These are phyloP conservation scores for Cutaneotrichosporon daszewskae DNA, from an alignment of 1,284 basidiomycete genomes.

Conservation along the genomic window DNA sequence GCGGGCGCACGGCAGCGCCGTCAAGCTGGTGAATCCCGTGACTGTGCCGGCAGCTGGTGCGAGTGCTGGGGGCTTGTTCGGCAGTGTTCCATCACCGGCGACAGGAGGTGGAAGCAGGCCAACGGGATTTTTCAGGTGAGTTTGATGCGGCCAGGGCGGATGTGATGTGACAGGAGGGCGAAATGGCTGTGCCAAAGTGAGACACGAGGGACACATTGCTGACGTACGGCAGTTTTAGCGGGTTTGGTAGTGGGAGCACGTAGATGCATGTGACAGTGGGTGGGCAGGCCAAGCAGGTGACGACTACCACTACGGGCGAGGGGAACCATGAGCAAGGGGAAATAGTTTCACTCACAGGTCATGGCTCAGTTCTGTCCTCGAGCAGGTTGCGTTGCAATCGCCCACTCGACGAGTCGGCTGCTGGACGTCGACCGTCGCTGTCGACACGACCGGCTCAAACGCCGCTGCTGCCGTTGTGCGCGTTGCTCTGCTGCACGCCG, in stretches of 20 bases:
- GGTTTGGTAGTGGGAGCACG: constrained; percentile 15
- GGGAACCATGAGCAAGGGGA: neutral
- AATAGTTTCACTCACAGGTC: too few species aligned
- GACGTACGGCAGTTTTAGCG: constrained; percentile 20
- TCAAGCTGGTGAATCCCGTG: constrained; percentile 6
- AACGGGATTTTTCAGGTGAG: constrained; percentile 31
- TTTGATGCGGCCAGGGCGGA: too few species aligned
- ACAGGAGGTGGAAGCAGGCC: constrained; percentile 7
- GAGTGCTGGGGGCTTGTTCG: constrained; percentile 11
- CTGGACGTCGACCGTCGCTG: too few species aligned
- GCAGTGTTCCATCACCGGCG: constrained; percentile 6
- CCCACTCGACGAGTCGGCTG: too few species aligned
- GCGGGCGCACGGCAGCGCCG: constrained; percentile 15
- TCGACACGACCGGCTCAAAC: too few species aligned
- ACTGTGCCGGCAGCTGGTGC: neutral
- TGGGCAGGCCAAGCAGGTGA: neutral
- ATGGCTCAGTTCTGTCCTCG: too few species aligned
- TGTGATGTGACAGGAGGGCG: too few species aligned
- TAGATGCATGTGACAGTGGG: too few species aligned
- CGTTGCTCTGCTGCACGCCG: too few species aligned
- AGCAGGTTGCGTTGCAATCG: too few species aligned
- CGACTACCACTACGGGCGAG: neutral
- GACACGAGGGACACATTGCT: constrained; percentile 2
- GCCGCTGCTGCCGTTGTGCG: too few species aligned
- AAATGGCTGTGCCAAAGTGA: neutral